phyloP scores from a whole-genome alignment of 108 stramenopile species.

The Schizochytrium sp. region DNA sequence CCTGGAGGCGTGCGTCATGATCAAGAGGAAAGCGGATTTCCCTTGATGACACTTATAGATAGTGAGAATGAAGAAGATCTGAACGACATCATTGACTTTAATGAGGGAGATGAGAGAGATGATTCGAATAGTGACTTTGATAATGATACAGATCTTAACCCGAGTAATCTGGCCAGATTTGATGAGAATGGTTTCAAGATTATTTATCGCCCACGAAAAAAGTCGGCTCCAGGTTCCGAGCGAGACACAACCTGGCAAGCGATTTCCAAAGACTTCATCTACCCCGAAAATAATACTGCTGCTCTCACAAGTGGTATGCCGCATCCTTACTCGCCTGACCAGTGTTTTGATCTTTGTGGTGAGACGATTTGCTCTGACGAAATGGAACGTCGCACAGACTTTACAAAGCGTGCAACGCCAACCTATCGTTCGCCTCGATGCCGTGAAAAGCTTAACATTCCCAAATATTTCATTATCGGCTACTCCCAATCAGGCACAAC shows the following conservation, averaged over 20 bases:
- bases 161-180: background rate
- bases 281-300: background rate
- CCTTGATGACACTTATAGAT: too few relatives aligned
- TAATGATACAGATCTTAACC: too few relatives aligned
- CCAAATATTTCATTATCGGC: conserved; percentile 32
- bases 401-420: background rate
- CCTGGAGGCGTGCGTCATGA: too few relatives aligned
- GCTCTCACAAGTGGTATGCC: conserved; percentile 1
- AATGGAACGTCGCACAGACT: background rate
- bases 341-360: background rate
- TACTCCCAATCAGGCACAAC: conserved; percentile 41
- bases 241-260: background rate
- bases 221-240: background rate
- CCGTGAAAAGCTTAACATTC: background rate
- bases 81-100: too few relatives aligned
- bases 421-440: background rate
- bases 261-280: background rate
- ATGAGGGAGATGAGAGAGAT: too few relatives aligned
- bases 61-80: too few relatives aligned
- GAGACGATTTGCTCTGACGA: background rate
- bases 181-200: background rate
- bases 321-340: conserved; percentile 12
- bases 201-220: background rate
- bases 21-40: too few relatives aligned
- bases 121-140: too few relatives aligned